A percentile compares a stretch with the other conserved stretches of the same genome.
Evolutionary conservation across 1,139 yeast species (phyloP).

Genomic region (Sugiyamaella castrensis): DNA sequence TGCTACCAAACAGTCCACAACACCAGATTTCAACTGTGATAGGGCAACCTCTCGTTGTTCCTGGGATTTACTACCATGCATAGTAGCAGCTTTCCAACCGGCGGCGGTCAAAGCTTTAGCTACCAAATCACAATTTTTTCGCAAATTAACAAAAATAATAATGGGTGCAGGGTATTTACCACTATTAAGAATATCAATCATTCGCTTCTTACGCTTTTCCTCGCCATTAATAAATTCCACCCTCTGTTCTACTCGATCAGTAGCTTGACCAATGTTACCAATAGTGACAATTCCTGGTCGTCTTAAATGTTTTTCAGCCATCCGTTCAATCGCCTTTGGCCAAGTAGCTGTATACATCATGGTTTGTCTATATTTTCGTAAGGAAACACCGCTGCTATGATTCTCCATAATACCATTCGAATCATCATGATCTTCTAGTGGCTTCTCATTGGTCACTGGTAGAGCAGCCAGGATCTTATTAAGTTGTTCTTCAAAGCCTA

Average conservation of each 20-base stretch:
- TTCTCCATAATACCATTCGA: constrained; percentile 22
- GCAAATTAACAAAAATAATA: constrained; percentile 78
- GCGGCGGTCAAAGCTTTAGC: constrained; percentile 47
- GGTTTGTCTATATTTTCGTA: constrained; percentile 46
- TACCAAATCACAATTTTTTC: constrained; percentile 66
- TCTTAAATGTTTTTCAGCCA: constrained; percentile 59
- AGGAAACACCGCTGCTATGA: constrained; percentile 21
- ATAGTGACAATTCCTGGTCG: constrained; percentile 62
- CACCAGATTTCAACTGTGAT: constrained; percentile 57
- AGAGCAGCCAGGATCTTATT: constrained; percentile 52
- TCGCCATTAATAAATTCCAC: constrained; percentile 54
- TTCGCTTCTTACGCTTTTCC: constrained; percentile 37
- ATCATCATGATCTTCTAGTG: constrained; percentile 25
- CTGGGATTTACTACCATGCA: constrained; percentile 88
- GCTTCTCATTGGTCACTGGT: constrained; percentile 40
- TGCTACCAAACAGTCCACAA: constrained; percentile 69
- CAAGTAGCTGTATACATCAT: constrained; percentile 96
- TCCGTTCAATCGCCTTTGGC: constrained; percentile 65
- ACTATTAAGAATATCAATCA: constrained; percentile 38
- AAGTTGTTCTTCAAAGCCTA: constrained; percentile 88
- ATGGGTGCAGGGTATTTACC: constrained; percentile 49
- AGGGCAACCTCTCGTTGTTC: constrained; percentile 83
- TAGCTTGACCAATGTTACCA: constrained; percentile 60
- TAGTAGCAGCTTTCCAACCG: constrained; percentile 54
- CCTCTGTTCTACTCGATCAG: constrained; percentile 63